These are phyloP conservation scores for Didymella pinodella DNA, from an alignment of 2,329 filamentous ascomycete genomes.

Conservation along the genomic window DNA sequence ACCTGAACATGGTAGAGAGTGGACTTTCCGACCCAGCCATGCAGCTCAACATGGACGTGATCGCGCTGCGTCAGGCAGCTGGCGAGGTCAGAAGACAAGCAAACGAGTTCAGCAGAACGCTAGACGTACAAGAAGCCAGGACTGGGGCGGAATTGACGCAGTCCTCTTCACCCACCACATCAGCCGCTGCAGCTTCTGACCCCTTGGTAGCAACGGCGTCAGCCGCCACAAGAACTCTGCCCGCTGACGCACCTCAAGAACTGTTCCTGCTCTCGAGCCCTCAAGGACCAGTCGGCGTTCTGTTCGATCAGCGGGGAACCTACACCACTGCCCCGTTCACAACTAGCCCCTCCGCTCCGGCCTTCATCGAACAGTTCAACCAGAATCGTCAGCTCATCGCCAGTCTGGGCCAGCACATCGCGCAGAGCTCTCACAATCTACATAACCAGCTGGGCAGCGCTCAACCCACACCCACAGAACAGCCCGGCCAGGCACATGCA, in stretches of 20 bases:
- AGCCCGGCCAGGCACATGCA: conserved; percentile 22
- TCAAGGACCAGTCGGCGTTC: conserved; percentile 47
- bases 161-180: conserved; percentile 6
- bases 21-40: conserved; percentile 38
- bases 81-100: conserved; percentile 39
- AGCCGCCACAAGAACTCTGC: conserved; percentile 19
- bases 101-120: conserved; percentile 30
- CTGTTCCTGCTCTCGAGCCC: conserved; percentile 49
- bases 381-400: conserved; percentile 45
- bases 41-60: conserved; percentile 40
- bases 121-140: conserved; percentile 30
- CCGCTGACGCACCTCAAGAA: conserved; percentile 34
- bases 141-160: neutral
- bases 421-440: conserved; percentile 26
- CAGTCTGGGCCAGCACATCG: conserved; percentile 42
- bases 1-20: conserved; percentile 41
- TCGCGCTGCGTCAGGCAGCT: conserved; percentile 40
- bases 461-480: conserved; percentile 31
- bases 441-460: conserved; percentile 31
- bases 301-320: conserved; percentile 48
- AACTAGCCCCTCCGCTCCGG: conserved; percentile 38
- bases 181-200: conserved; percentile 12
- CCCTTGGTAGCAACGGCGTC: conserved; percentile 16
- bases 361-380: conserved; percentile 46
- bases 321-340: conserved; percentile 46